Base-by-base conservation (phyloP, 1,284 basidiomycete species). In the Vanrija sp. region DNA sequence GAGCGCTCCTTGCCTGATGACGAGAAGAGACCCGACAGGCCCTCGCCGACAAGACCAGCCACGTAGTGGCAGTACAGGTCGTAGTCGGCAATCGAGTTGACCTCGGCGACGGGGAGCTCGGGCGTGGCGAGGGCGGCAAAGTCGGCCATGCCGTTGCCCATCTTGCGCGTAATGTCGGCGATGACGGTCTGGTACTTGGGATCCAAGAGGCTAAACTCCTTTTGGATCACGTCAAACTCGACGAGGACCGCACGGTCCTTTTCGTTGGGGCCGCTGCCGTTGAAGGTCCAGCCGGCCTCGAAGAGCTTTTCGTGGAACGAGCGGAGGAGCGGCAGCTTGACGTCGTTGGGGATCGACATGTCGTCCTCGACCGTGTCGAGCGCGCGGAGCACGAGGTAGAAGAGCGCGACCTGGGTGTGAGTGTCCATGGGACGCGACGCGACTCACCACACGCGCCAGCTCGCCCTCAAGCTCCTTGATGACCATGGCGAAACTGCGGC, bases 11-110 rank as follows among this genome's bases (percentile, higher is more conserved):
- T 92, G 41, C 84, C 84, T 4, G 90, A 92, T 8, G 89, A 88
- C 16, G 88, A 81, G 78, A 95, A 97, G 45, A 99, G 80, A 7
- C 90, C 84, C 0, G 91, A 94, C 45, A 97, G 82, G 53, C 96
- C 95, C 75, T 99, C 96, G 48, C 95, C 96, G 57, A 98, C 95
- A 53, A 98, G 85, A 3, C 95, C 96, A 3, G 95, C 96, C 59
- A 98, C 96, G 73, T 96, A 98, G 77, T 99, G 95, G 73, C 96
- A 98, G 78, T 99, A 98, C 12, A 98, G 82, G 73, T 98, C 92
- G 76, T 95, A 97, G 65, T 97, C 92, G 43, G 83, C 79, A 59
- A 90, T 78, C 10, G 85, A 84, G 53, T 84, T 81, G 56, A 94
- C 80, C 58, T 77, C 78, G 69, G 87, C 87, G 47, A 86, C 82